Percentiles rank a stretch among this genome's conserved stretches.
Conservation (phyloP, 305 asterid species). For the Caryopteris hybrid region DNA sequence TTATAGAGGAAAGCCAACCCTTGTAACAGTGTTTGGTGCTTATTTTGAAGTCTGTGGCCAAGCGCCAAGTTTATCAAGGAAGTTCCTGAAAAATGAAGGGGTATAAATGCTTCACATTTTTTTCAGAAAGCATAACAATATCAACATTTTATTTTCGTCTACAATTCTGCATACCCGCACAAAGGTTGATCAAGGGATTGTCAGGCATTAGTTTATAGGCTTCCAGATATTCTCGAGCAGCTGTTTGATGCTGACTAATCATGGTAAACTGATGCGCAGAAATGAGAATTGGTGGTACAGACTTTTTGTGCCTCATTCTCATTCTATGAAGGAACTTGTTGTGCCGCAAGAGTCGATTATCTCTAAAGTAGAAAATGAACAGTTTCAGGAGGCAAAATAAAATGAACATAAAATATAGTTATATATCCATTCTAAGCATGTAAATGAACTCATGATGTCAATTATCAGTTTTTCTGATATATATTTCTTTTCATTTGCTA, state of each 20-base stretch:
- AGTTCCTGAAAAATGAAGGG: slow-evolving; percentile 41
- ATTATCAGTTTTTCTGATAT: not conserved
- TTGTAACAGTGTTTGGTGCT: slow-evolving; percentile 75
- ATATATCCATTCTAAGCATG: not conserved
- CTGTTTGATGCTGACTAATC: slow-evolving; percentile 80
- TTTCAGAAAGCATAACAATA: not conserved
- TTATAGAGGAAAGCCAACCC: slow-evolving; percentile 79
- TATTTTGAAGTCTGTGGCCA: slow-evolving; percentile 75
- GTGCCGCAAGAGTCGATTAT: slow-evolving; percentile 40
- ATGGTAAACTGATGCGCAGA: slow-evolving; percentile 69
- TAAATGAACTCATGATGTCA: not conserved
- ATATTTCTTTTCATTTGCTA: not conserved
- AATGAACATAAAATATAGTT: not conserved
- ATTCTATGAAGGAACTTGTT: slow-evolving; percentile 57
- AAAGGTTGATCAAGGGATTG: slow-evolving; percentile 74
- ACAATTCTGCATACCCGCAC: slow-evolving; percentile 40
- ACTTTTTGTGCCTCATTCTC: slow-evolving; percentile 58
- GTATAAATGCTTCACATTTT: not conserved
- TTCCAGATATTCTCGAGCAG: slow-evolving; percentile 78
- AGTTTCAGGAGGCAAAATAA: slow-evolving; percentile 1
- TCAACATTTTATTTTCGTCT: not conserved
- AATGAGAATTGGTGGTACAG: slow-evolving; percentile 69
- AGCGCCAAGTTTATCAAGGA: slow-evolving; percentile 80
- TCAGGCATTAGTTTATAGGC: slow-evolving; percentile 76
- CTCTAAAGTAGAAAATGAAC: slow-evolving; percentile 28